Percentiles rank a stretch among this genome's conserved stretches.
These are phyloP conservation scores for Fusarium equiseti DNA, from an alignment of 2,329 filamentous ascomycete genomes.

Conservation along the genomic window DNA sequence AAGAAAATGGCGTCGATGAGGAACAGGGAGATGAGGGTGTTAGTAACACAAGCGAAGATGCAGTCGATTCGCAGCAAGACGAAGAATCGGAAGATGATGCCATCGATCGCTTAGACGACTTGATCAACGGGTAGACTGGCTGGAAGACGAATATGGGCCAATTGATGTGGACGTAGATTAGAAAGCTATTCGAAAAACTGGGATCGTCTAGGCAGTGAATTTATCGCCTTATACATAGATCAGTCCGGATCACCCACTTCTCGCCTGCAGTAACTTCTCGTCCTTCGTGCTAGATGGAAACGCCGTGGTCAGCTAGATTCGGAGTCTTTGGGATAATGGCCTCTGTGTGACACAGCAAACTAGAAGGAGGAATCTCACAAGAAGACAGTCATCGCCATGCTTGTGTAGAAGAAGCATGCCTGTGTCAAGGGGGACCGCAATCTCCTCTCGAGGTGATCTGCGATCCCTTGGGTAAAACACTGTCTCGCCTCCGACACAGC, in stretches of 20 bases:
- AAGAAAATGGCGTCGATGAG: not conserved
- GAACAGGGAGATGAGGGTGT: not conserved
- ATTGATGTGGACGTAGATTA: not conserved
- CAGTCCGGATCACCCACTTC: slow-evolving; percentile 91
- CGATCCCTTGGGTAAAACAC: slow-evolving; percentile 85
- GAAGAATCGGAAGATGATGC: slow-evolving; percentile 24
- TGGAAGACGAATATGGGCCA: not conserved
- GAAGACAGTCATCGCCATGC: slow-evolving; percentile 88
- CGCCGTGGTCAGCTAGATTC: slow-evolving; percentile 11
- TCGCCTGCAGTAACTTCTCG: slow-evolving; percentile 82
- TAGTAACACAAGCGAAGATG: not conserved
- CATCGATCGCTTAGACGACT: slow-evolving; percentile 39
- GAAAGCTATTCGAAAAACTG: not conserved
- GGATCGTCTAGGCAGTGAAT: slow-evolving; percentile 3
- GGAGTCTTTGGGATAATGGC: not conserved
- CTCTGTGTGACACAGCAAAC: not conserved
- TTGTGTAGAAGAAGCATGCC: slow-evolving; percentile 89
- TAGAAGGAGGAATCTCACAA: slow-evolving; percentile 62
- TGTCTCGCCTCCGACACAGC: slow-evolving; percentile 87
- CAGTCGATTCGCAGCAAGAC: not conserved
- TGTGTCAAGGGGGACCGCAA: slow-evolving; percentile 81
- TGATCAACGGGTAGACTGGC: slow-evolving; percentile 20
- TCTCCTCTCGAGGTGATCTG: slow-evolving; percentile 68
- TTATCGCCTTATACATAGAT: slow-evolving; percentile 75
- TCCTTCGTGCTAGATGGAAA: slow-evolving; percentile 76